Evolutionary conservation across 163 green algal genomes (phyloP).

Genomic region (Chlorella variabilis): DNA sequence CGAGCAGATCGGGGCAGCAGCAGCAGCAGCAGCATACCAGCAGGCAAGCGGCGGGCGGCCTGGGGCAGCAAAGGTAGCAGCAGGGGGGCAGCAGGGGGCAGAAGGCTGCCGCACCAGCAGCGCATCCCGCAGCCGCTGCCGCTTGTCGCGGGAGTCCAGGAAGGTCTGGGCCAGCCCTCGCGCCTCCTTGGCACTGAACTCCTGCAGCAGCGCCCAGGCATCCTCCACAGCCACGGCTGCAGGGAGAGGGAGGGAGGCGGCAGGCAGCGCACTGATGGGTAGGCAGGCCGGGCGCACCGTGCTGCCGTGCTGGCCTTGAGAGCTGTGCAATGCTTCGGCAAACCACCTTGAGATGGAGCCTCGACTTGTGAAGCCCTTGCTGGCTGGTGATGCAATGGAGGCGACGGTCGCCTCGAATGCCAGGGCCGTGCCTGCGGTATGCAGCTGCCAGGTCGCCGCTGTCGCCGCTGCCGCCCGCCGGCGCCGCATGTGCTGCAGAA

Average conservation of each 20-base stretch:
- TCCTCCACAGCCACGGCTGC: conserved; percentile 14
- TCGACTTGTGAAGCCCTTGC: not conserved
- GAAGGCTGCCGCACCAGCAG: conserved; percentile 29
- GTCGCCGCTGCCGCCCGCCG: not conserved
- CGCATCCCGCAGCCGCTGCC: conserved; percentile 26
- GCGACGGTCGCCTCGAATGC: too few relatives aligned
- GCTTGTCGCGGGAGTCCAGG: conserved; percentile 3
- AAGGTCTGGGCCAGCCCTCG: conserved; percentile 29
- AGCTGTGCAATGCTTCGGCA: not conserved
- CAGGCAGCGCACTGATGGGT: not conserved
- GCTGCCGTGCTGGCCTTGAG: too few relatives aligned
- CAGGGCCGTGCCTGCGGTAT: not conserved
- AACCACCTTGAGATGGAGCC: not conserved
- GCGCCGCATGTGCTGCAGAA: too few relatives aligned
- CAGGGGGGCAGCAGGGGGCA: too few relatives aligned
- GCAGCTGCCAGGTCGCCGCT: too few relatives aligned
- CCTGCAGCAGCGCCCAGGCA: conserved; percentile 34
- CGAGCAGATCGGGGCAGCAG: not conserved
- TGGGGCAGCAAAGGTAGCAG: not conserved
- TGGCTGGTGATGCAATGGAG: too few relatives aligned
- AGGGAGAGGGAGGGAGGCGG: not conserved
- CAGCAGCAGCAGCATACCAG: not conserved
- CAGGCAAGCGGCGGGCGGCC: not conserved
- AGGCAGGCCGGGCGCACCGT: too few relatives aligned
- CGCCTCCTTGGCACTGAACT: conserved; percentile 29